These are phyloP conservation scores for Coemansia javaensis DNA, from an alignment of 192 early-diverging fungal genomes.

Conservation along the genomic window DNA sequence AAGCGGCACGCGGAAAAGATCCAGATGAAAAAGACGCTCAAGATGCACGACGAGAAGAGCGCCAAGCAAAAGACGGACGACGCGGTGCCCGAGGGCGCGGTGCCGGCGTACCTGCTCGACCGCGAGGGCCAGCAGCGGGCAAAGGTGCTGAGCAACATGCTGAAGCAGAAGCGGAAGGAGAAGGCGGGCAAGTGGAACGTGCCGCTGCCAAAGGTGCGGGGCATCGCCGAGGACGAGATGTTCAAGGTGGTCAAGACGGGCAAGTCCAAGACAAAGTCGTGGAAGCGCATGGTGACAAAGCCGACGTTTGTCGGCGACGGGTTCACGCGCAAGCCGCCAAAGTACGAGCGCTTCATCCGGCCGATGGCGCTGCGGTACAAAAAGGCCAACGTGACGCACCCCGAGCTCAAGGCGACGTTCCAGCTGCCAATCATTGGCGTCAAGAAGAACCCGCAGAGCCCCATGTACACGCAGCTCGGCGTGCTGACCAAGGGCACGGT, in stretches of 20 bases:
- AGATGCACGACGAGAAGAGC: constrained; percentile 96
- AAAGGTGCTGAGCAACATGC: constrained; percentile 97
- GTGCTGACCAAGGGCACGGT: constrained; percentile 98
- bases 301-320: constrained; percentile 98
- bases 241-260: constrained; percentile 97
- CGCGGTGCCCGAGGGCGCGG: constrained; percentile 90
- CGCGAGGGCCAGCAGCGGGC: constrained; percentile 96
- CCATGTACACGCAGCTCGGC: constrained; percentile 93
- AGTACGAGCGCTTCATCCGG: constrained; percentile 97
- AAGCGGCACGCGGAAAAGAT: constrained; percentile 98
- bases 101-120: constrained; percentile 96
- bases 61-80: constrained; percentile 88
- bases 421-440: constrained; percentile 94
- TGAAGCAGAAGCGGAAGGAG: constrained; percentile 99
- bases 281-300: constrained; percentile 99
- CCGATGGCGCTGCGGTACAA: constrained; percentile 98
- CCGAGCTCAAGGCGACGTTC: constrained; percentile 96
- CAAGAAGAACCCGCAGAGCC: constrained; percentile 97
- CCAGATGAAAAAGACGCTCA: constrained; percentile 99
- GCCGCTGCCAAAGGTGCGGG: constrained; percentile 95
- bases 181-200: constrained; percentile 98
- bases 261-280: constrained; percentile 89
- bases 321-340: constrained; percentile 98
- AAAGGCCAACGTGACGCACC: constrained; percentile 98
- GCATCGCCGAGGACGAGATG: constrained; percentile 99